A percentile compares a stretch with the other conserved stretches of the same genome.
These are phyloP conservation scores for Microbotryum intermedium DNA, from an alignment of 1,284 basidiomycete species.

Conservation along the genomic window DNA sequence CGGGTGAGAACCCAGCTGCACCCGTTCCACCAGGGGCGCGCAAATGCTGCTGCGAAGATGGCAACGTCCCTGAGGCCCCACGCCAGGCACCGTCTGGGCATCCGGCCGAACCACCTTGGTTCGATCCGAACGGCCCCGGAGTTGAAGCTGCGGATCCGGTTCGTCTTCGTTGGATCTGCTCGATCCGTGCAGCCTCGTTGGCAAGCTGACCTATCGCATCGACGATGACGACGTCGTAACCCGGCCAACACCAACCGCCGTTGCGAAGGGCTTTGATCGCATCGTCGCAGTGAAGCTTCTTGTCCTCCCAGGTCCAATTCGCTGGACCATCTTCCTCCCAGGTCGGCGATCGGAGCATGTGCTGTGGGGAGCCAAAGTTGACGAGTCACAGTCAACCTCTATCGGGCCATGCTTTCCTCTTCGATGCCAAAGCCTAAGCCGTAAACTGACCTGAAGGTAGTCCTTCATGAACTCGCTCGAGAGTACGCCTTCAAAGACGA, in stretches of 20 bases:
- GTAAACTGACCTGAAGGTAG: constrained; percentile 2
- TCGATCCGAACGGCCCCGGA: too few relatives aligned
- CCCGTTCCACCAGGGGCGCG: too few relatives aligned
- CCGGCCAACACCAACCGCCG: constrained; percentile 18
- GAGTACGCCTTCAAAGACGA: not conserved
- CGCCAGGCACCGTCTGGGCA: too few relatives aligned
- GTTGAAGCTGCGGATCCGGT: too few relatives aligned
- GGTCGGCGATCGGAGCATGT: constrained; percentile 11
- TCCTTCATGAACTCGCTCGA: not conserved
- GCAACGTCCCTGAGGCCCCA: too few relatives aligned
- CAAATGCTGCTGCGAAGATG: too few relatives aligned
- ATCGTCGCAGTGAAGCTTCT: constrained; percentile 5
- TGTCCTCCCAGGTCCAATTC: constrained; percentile 9
- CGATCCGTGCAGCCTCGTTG: not conserved
- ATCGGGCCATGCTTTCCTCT: too few relatives aligned
- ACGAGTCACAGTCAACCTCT: not conserved
- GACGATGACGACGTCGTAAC: constrained; percentile 3
- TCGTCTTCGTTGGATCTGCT: too few relatives aligned
- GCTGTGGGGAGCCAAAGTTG: not conserved
- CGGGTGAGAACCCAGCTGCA: too few relatives aligned
- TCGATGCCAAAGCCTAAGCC: too few relatives aligned
- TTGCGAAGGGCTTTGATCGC: constrained; percentile 9
- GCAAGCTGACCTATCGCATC: constrained; percentile 2
- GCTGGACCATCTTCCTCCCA: constrained; percentile 19
- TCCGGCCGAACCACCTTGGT: too few relatives aligned